Evolutionary conservation across 2,329 filamentous ascomycete genomes (phyloP).

Genomic region (Paecilomyces niveus): DNA sequence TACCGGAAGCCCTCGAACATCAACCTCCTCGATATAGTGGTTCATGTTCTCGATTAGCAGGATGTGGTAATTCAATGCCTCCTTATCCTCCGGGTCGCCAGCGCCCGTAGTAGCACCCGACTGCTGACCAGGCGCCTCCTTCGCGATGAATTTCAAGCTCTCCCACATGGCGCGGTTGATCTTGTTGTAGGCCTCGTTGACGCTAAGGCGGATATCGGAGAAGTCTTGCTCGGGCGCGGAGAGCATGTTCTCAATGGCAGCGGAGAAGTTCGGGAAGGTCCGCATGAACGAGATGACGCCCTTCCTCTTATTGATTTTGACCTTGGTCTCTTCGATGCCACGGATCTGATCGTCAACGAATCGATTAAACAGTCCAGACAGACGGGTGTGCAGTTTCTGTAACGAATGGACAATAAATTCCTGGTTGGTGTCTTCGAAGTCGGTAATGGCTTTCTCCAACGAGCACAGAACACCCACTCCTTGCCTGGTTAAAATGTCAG

Average conservation of each 20-base stretch:
- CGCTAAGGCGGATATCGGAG: conserved; percentile 63
- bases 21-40: conserved; percentile 88
- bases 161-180: conserved; percentile 97
- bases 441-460: conserved; percentile 69
- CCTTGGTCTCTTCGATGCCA: conserved; percentile 95
- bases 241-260: conserved; percentile 78
- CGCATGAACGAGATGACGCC: conserved; percentile 94
- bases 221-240: conserved; percentile 47
- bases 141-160: conserved; percentile 88
- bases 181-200: conserved; percentile 81
- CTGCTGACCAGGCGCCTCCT: conserved; percentile 56
- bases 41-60: conserved; percentile 98
- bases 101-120: conserved; percentile 39
- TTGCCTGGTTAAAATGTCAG: conserved; percentile 51
- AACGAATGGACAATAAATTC: conserved; percentile 78
- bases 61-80: conserved; percentile 94
- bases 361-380: conserved; percentile 71
- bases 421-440: conserved; percentile 84
- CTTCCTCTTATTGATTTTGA: conserved; percentile 98
- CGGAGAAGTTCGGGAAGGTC: conserved; percentile 81
- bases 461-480: conserved; percentile 78
- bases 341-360: conserved; percentile 94
- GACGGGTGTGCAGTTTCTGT: conserved; percentile 67
- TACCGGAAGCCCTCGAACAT: conserved; percentile 64
- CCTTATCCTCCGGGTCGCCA: conserved; percentile 81